Conservation (phyloP, 495 filamentous ascomycete genomes). For the Zalerion maritima region DNA sequence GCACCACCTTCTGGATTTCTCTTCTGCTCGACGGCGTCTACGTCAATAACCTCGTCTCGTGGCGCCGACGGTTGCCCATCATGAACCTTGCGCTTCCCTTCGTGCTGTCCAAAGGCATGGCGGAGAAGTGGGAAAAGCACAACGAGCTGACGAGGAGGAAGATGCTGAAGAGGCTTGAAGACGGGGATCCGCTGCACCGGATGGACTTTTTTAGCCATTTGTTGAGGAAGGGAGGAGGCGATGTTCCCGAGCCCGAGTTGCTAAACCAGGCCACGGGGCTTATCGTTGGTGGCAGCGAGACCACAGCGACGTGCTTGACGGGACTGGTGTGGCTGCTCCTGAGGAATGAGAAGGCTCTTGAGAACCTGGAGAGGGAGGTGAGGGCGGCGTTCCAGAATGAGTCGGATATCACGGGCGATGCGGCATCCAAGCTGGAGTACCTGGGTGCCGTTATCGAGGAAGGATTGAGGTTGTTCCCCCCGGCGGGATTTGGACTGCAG, state of each 20-base stretch:
- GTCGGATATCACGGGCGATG: constrained; percentile 9
- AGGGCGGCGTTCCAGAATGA: too few species aligned
- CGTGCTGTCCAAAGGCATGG: constrained; percentile 6
- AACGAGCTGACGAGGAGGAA: constrained; percentile 10
- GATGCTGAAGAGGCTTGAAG: constrained; percentile 6
- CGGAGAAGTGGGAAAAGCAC: constrained; percentile 10
- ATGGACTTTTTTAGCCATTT: constrained; percentile 8
- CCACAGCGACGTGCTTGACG: constrained; percentile 27
- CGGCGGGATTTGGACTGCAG: constrained; percentile 17
- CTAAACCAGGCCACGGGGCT: constrained; percentile 4
- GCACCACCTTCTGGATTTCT: too few species aligned
- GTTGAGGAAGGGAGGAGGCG: constrained; percentile 3
- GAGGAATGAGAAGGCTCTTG: constrained; percentile 10
- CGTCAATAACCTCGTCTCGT: constrained; percentile 9
- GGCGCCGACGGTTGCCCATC: constrained; percentile 6
- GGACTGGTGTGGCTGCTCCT: constrained; percentile 23
- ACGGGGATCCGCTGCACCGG: too few species aligned
- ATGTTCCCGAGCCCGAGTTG: constrained; percentile 6
- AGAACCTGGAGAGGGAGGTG: constrained; percentile 23
- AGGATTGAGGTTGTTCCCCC: constrained; percentile 21
- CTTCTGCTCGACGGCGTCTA: constrained; percentile 12
- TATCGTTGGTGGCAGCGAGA: constrained; percentile 34
- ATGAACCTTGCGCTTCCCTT: constrained; percentile 7
- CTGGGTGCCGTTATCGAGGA: constrained; percentile 29
- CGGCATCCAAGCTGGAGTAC: constrained; percentile 16